Evolutionary conservation across 495 filamentous ascomycete genomes (phyloP).

Genomic region (Pyrenopolyporus hunteri): DNA sequence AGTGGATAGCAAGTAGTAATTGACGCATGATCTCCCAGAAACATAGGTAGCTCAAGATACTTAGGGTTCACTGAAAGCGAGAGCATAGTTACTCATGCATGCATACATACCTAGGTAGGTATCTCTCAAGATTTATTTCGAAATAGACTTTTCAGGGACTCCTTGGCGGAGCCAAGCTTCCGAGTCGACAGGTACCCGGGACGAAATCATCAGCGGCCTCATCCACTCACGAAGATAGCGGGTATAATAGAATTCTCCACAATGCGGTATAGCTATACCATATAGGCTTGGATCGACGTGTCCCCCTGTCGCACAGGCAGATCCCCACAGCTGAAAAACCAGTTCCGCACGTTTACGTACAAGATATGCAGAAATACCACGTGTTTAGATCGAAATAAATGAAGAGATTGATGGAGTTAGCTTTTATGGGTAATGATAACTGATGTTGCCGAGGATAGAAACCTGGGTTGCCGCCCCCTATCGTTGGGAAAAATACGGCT

Average conservation of each 20-base stretch:
- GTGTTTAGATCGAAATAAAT: not conserved
- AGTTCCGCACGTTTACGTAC: not conserved
- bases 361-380: not conserved
- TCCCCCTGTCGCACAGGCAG: too few species aligned
- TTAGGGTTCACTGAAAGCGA: not conserved
- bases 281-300: not conserved
- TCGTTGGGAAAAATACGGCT: too few species aligned
- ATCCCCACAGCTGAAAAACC: too few species aligned
- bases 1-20: conserved; percentile 1
- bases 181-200: conserved; percentile 20
- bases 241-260: too few species aligned
- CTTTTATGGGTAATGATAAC: too few species aligned
- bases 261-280: not conserved
- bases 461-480: too few species aligned
- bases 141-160: not conserved
- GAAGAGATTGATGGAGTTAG: too few species aligned
- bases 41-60: not conserved
- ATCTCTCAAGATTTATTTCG: not conserved
- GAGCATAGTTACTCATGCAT: not conserved
- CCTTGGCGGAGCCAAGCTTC: conserved; percentile 31
- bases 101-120: too few species aligned
- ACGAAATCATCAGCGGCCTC: conserved; percentile 1
- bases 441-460: too few species aligned
- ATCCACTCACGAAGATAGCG: not conserved
- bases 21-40: not conserved